A percentile compares a stretch with the other conserved stretches of the same genome.
Evolutionary conservation across 257 asterid species (phyloP).

Genomic region (Capsicum rhomboideum): DNA sequence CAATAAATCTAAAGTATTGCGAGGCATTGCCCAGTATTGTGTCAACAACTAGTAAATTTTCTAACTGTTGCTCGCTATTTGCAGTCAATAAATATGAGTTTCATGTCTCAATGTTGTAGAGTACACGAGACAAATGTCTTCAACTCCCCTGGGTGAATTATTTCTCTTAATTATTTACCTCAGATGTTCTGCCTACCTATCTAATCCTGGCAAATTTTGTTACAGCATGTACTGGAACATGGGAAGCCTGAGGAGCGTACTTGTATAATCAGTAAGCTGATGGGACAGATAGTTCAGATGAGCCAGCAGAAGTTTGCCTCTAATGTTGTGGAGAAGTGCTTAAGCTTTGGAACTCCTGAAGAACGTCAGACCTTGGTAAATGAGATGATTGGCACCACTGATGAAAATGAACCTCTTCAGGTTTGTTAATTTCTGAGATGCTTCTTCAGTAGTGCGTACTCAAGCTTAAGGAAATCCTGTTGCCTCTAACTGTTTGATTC

Average conservation of each 20-base stretch:
- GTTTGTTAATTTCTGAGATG: slow-evolving; percentile 25
- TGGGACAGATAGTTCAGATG: slow-evolving; percentile 72
- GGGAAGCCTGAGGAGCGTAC: slow-evolving; percentile 74
- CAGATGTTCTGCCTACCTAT: background rate
- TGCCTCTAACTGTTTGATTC: background rate
- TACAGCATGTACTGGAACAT: slow-evolving; percentile 72
- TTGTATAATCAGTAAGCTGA: slow-evolving; percentile 44
- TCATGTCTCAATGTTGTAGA: background rate
- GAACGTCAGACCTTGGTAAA: slow-evolving; percentile 60
- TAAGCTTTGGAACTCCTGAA: slow-evolving; percentile 55
- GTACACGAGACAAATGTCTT: background rate
- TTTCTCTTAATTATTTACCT: background rate
- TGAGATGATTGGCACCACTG: slow-evolving; percentile 76
- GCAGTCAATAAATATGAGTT: background rate
- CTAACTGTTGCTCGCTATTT: background rate
- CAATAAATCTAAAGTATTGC: too few species aligned
- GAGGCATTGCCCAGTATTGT: too few species aligned
- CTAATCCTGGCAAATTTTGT: slow-evolving; percentile 3
- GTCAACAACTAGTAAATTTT: background rate
- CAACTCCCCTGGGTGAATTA: background rate
- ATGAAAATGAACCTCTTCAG: slow-evolving; percentile 84
- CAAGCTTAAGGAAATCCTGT: background rate
- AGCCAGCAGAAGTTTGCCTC: slow-evolving; percentile 88
- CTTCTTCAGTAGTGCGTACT: background rate
- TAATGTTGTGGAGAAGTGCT: slow-evolving; percentile 84